A percentile compares a stretch with the other conserved stretches of the same genome.
These are phyloP conservation scores for Trebouxia sp. DNA, from an alignment of 139 green algal genomes.

Conservation along the genomic window DNA sequence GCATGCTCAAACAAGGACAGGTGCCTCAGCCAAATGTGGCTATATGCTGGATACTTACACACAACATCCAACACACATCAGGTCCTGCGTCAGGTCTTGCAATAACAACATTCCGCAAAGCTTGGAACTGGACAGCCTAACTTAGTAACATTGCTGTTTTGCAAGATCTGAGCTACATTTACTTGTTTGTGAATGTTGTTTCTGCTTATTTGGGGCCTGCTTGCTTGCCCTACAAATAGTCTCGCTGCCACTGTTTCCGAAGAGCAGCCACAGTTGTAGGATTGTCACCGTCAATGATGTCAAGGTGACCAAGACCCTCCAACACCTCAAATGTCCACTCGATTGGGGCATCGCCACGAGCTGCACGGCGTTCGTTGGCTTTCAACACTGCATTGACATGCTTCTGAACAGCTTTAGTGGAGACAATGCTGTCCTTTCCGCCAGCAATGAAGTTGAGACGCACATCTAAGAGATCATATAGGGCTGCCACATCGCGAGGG, in stretches of 20 bases:
- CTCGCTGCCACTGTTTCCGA: slow-evolving; percentile 12
- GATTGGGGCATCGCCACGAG: slow-evolving; percentile 18
- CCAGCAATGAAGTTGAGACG: slow-evolving; percentile 1
- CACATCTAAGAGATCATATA: slow-evolving; percentile 25
- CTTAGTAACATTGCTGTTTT: too few relatives aligned
- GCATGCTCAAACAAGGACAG: too few relatives aligned
- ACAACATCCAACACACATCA: too few relatives aligned
- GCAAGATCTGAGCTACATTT: too few relatives aligned
- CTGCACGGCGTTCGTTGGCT: slow-evolving; percentile 16
- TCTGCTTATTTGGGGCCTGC: too few relatives aligned
- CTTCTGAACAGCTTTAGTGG: slow-evolving; percentile 25
- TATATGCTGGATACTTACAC: too few relatives aligned
- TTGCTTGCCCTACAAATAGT: background rate
- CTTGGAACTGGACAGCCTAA: too few relatives aligned
- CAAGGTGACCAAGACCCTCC: background rate
- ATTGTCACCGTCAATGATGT: slow-evolving; percentile 29
- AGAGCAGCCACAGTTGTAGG: background rate
- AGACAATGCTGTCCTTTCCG: slow-evolving; percentile 1
- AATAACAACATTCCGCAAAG: too few relatives aligned
- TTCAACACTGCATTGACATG: slow-evolving; percentile 8
- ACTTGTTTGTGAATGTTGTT: too few relatives aligned
- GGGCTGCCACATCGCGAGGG: background rate
- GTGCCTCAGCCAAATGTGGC: too few relatives aligned
- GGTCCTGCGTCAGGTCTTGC: too few relatives aligned
- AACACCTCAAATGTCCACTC: slow-evolving; percentile 2